These are phyloP conservation scores for Aurantiochytrium sp. DNA, from an alignment of 108 stramenopile species.

Conservation along the genomic window DNA sequence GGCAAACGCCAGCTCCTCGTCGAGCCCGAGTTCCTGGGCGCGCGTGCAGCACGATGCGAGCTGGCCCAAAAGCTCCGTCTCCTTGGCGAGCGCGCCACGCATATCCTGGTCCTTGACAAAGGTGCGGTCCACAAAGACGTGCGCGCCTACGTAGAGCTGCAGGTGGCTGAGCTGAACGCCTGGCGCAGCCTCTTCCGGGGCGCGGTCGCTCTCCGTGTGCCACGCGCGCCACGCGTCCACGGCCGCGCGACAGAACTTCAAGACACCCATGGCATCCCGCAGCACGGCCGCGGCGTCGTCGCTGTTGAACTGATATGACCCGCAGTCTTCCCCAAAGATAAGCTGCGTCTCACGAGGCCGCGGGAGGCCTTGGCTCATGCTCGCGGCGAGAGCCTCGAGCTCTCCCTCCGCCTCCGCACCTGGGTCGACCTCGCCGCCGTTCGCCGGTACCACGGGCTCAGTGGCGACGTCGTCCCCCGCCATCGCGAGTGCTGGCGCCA, in stretches of 20 bases:
- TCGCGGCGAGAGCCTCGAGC: not conserved
- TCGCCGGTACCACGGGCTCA: too few species aligned
- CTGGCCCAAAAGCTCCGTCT: not conserved
- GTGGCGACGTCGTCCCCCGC: too few species aligned
- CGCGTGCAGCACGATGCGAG: not conserved
- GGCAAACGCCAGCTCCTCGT: not conserved
- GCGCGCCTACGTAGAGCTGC: not conserved
- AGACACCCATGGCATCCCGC: not conserved
- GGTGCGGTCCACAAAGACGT: not conserved
- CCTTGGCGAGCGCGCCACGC: not conserved
- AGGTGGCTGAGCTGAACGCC: not conserved
- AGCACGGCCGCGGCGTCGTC: not conserved
- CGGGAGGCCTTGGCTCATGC: not conserved
- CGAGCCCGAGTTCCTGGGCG: not conserved
- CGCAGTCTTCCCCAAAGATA: not conserved
- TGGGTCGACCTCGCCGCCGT: not conserved
- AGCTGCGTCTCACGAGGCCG: not conserved
- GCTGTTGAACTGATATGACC: not conserved
- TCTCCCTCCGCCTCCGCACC: not conserved
- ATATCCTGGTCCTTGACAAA: not conserved
- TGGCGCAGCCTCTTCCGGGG: not conserved
- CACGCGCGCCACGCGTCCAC: not conserved
- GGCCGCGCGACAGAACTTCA: not conserved
- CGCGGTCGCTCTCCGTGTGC: not conserved
- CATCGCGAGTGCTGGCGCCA: not conserved